Conservation (phyloP, 345 rosid species). For the Excoecaria agallocha region DNA sequence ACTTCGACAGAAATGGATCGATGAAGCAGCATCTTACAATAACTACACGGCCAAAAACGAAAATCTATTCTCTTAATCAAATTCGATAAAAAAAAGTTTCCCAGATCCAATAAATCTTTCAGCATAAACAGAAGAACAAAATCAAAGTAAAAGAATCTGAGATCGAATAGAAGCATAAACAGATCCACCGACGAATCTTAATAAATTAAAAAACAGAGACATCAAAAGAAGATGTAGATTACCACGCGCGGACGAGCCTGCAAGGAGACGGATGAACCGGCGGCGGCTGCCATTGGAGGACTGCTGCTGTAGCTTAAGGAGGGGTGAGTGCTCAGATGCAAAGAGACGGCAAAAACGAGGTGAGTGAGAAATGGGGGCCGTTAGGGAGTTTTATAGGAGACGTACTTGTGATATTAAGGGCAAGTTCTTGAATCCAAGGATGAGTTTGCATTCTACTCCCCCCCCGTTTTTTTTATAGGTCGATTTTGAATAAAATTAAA, state of each 20-base stretch:
- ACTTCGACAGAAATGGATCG: not conserved
- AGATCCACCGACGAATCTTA: slow-evolving; percentile 14
- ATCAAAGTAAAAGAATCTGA: not conserved
- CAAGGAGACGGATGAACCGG: slow-evolving; percentile 27
- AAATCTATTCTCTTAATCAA: not conserved
- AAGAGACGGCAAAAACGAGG: slow-evolving; percentile 21
- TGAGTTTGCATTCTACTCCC: not conserved
- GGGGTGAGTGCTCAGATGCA: not conserved
- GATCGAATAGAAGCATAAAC: not conserved
- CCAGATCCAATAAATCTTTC: slow-evolving; percentile 2
- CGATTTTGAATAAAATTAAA: too few species aligned
- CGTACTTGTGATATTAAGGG: not conserved
- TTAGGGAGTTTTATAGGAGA: slow-evolving; percentile 14
- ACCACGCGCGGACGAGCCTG: slow-evolving; percentile 21
- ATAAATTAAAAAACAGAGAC: not conserved
- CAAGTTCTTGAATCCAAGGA: too few species aligned
- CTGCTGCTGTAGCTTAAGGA: not conserved
- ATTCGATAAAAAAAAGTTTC: not conserved
- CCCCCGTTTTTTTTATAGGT: too few species aligned
- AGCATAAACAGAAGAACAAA: not conserved
- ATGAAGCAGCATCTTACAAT: not conserved
- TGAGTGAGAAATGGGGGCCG: not conserved
- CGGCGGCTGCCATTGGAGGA: slow-evolving; percentile 27
- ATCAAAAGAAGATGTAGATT: not conserved
- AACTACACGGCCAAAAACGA: not conserved